Base-by-base conservation (phyloP, 75 land plant genomes). In the Picea glauca region DNA sequence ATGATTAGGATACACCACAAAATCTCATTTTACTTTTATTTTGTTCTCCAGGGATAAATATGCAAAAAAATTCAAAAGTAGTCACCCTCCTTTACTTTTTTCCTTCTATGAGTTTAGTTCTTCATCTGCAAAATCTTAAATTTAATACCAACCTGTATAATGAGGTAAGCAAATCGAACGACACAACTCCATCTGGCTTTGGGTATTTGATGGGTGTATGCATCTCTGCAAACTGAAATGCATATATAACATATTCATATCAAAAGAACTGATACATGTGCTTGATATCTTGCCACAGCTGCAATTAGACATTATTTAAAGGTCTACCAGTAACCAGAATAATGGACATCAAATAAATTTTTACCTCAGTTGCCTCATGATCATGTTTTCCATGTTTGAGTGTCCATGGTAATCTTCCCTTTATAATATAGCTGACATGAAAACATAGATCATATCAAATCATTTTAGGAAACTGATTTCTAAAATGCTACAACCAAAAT, bases 331-430 rank as follows among this genome's bases (percentile, higher is more conserved):
- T 63, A 35, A 32, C 12, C 8, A 77, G 62, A 72, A 35, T 17
- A 60, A 61, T 64, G 11, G 14, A 14, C 59, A 64, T 5, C 18
- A 43, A 32, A 62, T 35, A n/a, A 77, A 20, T 59, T 32, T 84
- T 82, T 58, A 95, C 98, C 85, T 94, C 80, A 66, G 96, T 94
- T 59, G 91, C 83, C 87, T 94, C 83, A 77, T 97, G 90, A 81
- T 97, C 99, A 75, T 95, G 94, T 73, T 90, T 90, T 61, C 98
- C 98, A 91, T 97, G 99, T 82, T 90, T 88, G 72, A 97, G 79
- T 23, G 99, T 97, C 63, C 78, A 87, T 3, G 96, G 98, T n/a
- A 87, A 66, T 65, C 80, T 84, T 60, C 98, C 99, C 77, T 77
- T 90, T 20, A 85, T 75, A 56, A 94, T 59, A 74, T 90, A 96